A percentile compares a stretch with the other conserved stretches of the same genome.
Evolutionary conservation across 179 eudicot species (phyloP).

Genomic region (Beta lomatogona): DNA sequence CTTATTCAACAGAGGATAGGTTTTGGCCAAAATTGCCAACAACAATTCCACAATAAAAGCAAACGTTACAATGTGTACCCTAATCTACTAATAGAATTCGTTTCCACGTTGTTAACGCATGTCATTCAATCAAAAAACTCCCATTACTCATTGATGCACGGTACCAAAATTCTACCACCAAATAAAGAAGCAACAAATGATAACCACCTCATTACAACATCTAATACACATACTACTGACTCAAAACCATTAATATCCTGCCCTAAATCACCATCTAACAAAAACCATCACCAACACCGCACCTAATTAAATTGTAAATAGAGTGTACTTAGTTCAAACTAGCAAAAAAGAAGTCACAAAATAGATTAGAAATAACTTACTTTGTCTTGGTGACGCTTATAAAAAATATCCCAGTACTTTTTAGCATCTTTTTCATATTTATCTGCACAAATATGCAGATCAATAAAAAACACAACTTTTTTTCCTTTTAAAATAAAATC

Average conservation of each 20-base stretch:
- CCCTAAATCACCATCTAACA: not conserved
- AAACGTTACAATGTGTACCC: not conserved
- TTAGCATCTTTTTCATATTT: slow-evolving; percentile 94
- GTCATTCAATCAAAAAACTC: not conserved
- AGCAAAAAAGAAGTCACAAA: slow-evolving; percentile 1
- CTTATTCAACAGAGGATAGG: too few species aligned
- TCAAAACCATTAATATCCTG: too few species aligned
- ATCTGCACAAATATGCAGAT: slow-evolving; percentile 42
- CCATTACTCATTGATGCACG: not conserved
- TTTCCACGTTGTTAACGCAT: not conserved
- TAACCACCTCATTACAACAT: not conserved
- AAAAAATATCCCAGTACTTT: slow-evolving; percentile 94
- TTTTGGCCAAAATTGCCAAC: not conserved
- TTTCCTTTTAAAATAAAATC: too few species aligned
- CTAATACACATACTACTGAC: too few species aligned
- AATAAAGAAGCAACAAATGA: not conserved
- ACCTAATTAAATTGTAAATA: not conserved
- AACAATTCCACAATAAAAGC: not conserved
- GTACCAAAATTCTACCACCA: not conserved
- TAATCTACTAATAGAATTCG: not conserved
- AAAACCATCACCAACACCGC: not conserved
- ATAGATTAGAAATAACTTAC: slow-evolving; percentile 38
- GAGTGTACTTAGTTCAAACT: not conserved
- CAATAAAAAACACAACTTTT: not conserved
- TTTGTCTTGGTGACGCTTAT: slow-evolving; percentile 89